These are phyloP conservation scores for Verruconis gallopava DNA, from an alignment of 2,329 filamentous ascomycete genomes.

Conservation along the genomic window DNA sequence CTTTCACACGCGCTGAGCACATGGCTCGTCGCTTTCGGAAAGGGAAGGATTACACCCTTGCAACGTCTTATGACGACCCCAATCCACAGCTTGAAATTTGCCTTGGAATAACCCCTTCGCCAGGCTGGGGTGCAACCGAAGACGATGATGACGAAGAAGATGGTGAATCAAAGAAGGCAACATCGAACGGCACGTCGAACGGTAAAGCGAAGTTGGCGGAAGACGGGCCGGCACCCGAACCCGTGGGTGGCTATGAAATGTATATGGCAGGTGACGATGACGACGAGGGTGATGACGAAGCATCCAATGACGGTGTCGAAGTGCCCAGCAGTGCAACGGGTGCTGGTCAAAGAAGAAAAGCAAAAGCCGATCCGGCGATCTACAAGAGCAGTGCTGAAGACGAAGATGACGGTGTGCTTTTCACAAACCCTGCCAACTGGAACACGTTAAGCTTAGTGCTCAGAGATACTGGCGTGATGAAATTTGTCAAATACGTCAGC, in stretches of 20 bases:
- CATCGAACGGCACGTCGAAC: conserved; percentile 16
- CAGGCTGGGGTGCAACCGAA: conserved; percentile 64
- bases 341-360: conserved; percentile 32
- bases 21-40: conserved; percentile 78
- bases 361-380: conserved; percentile 60
- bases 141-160: conserved; percentile 34
- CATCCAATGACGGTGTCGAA: conserved; percentile 25
- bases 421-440: conserved; percentile 61
- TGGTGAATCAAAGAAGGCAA: conserved; percentile 25
- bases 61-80: conserved; percentile 62
- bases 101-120: conserved; percentile 70
- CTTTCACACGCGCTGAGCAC: conserved; percentile 59
- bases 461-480: conserved; percentile 70
- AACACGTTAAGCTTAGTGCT: conserved; percentile 86
- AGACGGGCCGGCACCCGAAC: conserved; percentile 26
- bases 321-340: conserved; percentile 25
- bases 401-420: conserved; percentile 59
- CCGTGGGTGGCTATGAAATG: conserved; percentile 66
- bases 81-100: conserved; percentile 76
- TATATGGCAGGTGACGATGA: conserved; percentile 76
- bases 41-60: conserved; percentile 83
- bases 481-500: conserved; percentile 95
- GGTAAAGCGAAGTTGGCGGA: conserved; percentile 19
- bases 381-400: conserved; percentile 44
- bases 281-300: conserved; percentile 50